A percentile compares a stretch with the other conserved stretches of the same genome.
Conservation (phyloP, 257 asterid species). For the Fraxinus americana region DNA sequence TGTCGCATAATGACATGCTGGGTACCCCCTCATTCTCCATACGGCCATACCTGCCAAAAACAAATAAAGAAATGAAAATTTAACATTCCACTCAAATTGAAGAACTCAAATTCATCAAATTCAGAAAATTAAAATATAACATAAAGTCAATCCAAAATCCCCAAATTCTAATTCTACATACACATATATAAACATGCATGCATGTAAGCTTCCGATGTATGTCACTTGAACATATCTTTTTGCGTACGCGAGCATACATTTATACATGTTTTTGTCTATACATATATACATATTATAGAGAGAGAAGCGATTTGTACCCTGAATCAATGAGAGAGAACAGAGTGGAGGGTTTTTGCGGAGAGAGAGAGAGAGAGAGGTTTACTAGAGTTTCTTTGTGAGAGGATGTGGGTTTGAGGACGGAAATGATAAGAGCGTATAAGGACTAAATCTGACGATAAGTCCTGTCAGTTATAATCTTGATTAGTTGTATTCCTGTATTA, state of each 20-base stretch:
- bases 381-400: no score
- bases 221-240: background rate
- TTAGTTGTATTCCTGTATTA: no score
- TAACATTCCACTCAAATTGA: background rate
- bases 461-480: no score
- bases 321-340: slow-evolving; percentile 8
- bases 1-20: background rate
- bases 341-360: background rate
- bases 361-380: background rate
- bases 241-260: background rate
- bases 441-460: no score
- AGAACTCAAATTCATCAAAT: background rate
- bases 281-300: background rate
- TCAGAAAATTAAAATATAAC: background rate
- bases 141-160: background rate
- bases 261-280: background rate
- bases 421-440: background rate
- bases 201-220: background rate
- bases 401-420: background rate
- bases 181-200: slow-evolving; percentile 12
- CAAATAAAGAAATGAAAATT: background rate
- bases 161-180: background rate
- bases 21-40: background rate
- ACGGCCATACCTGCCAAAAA: slow-evolving; percentile 10
- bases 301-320: background rate